phyloP scores from a whole-genome alignment of 352 stramenopile genomes.

The Hyaloperonospora arabidopsidis region DNA sequence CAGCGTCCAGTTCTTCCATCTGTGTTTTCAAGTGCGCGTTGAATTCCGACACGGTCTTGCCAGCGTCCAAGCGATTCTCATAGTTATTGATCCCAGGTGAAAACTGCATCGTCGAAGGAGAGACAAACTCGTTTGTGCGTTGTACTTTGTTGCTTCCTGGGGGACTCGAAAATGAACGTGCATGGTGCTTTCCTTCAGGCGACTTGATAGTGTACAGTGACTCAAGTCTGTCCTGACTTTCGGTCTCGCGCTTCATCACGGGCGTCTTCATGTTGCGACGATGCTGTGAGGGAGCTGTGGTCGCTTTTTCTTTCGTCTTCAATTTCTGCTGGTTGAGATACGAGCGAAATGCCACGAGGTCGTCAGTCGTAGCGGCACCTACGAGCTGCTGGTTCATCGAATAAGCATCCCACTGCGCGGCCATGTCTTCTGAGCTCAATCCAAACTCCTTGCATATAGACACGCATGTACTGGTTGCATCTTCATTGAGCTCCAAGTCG shows the following conservation, averaged over 20 bases:
- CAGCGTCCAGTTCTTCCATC: slow-evolving; percentile 20
- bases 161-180: slow-evolving; percentile 54
- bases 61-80: slow-evolving; percentile 66
- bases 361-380: slow-evolving; percentile 45
- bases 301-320: slow-evolving; percentile 26
- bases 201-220: slow-evolving; percentile 69
- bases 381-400: slow-evolving; percentile 79
- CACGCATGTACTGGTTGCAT: slow-evolving; percentile 60
- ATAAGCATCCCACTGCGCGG: slow-evolving; percentile 77
- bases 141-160: slow-evolving; percentile 50
- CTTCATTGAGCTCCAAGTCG: slow-evolving; percentile 65
- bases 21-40: slow-evolving; percentile 65
- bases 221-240: slow-evolving; percentile 52
- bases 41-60: slow-evolving; percentile 73
- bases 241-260: slow-evolving; percentile 60
- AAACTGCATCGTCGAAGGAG: slow-evolving; percentile 62
- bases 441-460: slow-evolving; percentile 66
- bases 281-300: slow-evolving; percentile 31
- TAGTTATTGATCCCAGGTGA: slow-evolving; percentile 54
- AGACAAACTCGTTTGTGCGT: slow-evolving; percentile 67
- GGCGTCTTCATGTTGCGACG: slow-evolving; percentile 47
- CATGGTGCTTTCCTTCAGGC: slow-evolving; percentile 51
- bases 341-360: slow-evolving; percentile 62
- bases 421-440: slow-evolving; percentile 71
- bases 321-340: slow-evolving; percentile 50